phyloP scores from a whole-genome alignment of 2,329 filamentous ascomycete genomes.

The Tolypocladium inflatum region DNA sequence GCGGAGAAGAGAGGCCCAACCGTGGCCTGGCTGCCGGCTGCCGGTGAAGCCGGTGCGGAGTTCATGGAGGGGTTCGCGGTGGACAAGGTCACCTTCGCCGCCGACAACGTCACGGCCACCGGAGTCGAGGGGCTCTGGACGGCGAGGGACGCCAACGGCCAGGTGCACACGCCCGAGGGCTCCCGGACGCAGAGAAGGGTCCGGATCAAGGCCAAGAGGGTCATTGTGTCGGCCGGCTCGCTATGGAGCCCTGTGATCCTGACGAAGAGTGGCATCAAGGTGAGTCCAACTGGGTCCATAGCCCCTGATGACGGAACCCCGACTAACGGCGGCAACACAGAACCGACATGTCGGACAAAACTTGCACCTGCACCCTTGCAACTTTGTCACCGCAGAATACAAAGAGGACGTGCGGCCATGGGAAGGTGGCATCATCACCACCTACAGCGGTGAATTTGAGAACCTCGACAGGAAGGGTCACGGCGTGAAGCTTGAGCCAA shows the following conservation, averaged over 20 bases:
- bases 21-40: constrained; percentile 70
- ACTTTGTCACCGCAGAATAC: constrained; percentile 50
- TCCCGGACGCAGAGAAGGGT: constrained; percentile 48
- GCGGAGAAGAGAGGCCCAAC: constrained; percentile 72
- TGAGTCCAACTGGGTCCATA: constrained; percentile 19
- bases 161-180: constrained; percentile 39
- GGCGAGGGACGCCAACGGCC: constrained; percentile 55
- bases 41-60: constrained; percentile 63
- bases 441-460: constrained; percentile 67
- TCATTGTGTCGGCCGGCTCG: constrained; percentile 69
- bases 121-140: constrained; percentile 71
- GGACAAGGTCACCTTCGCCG: constrained; percentile 60
- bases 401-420: constrained; percentile 61
- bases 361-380: constrained; percentile 71
- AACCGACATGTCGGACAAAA: constrained; percentile 77
- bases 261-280: constrained; percentile 65
- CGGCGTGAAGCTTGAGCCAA: constrained; percentile 71
- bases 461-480: constrained; percentile 74
- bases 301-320: not conserved
- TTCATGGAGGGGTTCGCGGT: constrained; percentile 80
- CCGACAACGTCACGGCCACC: constrained; percentile 45
- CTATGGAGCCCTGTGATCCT: constrained; percentile 71
- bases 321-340: constrained; percentile 21
- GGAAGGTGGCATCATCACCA: constrained; percentile 71
- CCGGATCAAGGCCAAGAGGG: constrained; percentile 66